These are phyloP conservation scores for Dothidotthia symphoricarpi DNA, from an alignment of 2,329 filamentous ascomycete species.

Conservation along the genomic window DNA sequence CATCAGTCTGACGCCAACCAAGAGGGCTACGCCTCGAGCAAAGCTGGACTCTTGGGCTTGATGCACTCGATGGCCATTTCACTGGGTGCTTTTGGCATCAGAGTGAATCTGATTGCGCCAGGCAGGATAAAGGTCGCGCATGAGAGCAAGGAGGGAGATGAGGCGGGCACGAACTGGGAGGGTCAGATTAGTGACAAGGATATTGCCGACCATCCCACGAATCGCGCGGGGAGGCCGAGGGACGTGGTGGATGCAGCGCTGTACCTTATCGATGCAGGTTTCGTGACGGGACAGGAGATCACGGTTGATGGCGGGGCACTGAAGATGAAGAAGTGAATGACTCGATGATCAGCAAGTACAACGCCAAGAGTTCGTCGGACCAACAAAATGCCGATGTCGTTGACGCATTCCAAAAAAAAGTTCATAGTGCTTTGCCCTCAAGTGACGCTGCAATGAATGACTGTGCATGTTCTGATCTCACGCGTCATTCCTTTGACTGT, in stretches of 20 bases:
- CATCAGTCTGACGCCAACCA: slow-evolving; percentile 50
- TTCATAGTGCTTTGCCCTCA: neutral
- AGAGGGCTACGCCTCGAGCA: slow-evolving; percentile 53
- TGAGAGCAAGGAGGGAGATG: slow-evolving; percentile 48
- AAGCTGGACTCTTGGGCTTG: slow-evolving; percentile 53
- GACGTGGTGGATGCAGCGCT: slow-evolving; percentile 48
- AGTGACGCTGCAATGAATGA: slow-evolving; percentile 2
- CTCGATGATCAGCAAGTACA: neutral
- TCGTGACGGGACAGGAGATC: slow-evolving; percentile 42
- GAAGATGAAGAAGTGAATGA: slow-evolving; percentile 32
- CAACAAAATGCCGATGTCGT: slow-evolving; percentile 4
- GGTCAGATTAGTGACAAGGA: slow-evolving; percentile 42
- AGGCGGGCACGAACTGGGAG: slow-evolving; percentile 43
- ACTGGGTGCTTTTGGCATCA: slow-evolving; percentile 45
- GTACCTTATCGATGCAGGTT: slow-evolving; percentile 43
- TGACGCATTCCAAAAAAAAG: slow-evolving; percentile 10
- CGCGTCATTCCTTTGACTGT: slow-evolving; percentile 9
- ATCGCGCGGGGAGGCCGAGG: slow-evolving; percentile 47
- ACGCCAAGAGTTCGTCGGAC: too few species aligned
- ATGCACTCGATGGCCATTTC: slow-evolving; percentile 53
- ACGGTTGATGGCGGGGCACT: slow-evolving; percentile 41
- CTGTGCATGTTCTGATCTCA: slow-evolving; percentile 4
- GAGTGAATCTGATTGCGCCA: slow-evolving; percentile 51
- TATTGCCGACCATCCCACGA: slow-evolving; percentile 45
- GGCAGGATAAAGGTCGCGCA: slow-evolving; percentile 50